Evolutionary conservation across 805 yeast species (phyloP).

Genomic region (Pichia kluyveri): DNA sequence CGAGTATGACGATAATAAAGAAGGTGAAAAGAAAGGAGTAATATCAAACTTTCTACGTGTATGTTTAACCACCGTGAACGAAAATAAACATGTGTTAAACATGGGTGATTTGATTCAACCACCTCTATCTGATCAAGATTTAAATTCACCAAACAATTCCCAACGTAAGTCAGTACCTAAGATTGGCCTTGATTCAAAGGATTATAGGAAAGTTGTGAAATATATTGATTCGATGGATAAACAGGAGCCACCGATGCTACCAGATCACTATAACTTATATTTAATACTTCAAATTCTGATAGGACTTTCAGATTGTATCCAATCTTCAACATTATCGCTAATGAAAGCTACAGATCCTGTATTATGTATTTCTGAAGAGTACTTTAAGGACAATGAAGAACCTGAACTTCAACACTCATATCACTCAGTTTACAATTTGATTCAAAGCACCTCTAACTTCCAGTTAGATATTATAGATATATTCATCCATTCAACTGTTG

Average conservation of each 20-base stretch:
- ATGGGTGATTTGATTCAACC: constrained; percentile 27
- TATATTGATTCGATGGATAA: constrained; percentile 77
- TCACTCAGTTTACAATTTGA: constrained; percentile 18
- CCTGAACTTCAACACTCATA: constrained; percentile 9
- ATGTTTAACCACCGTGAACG: constrained; percentile 29
- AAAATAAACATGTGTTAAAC: constrained; percentile 26
- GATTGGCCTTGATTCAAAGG: not conserved
- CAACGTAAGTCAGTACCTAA: not conserved
- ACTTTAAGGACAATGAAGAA: constrained; percentile 11
- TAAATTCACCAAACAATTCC: not conserved
- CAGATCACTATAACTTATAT: constrained; percentile 52
- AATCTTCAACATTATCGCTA: constrained; percentile 38
- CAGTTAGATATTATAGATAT: constrained; percentile 38
- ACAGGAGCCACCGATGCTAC: constrained; percentile 60
- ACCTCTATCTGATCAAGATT: constrained; percentile 9
- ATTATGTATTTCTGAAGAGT: not conserved
- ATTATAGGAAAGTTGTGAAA: constrained; percentile 25
- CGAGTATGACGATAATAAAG: constrained; percentile 48
- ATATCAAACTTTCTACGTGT: constrained; percentile 44
- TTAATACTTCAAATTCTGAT: constrained; percentile 47
- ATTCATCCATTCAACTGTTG: constrained; percentile 58
- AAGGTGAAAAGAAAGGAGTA: constrained; percentile 49
- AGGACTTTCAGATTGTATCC: constrained; percentile 60
- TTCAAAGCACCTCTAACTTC: constrained; percentile 28
- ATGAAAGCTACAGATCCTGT: constrained; percentile 6